Evolutionary conservation across 192 early-diverging fungal genomes (phyloP), one percentile per base, ranked within the genome.

Genomic region (Coemansia sp.): DNA sequence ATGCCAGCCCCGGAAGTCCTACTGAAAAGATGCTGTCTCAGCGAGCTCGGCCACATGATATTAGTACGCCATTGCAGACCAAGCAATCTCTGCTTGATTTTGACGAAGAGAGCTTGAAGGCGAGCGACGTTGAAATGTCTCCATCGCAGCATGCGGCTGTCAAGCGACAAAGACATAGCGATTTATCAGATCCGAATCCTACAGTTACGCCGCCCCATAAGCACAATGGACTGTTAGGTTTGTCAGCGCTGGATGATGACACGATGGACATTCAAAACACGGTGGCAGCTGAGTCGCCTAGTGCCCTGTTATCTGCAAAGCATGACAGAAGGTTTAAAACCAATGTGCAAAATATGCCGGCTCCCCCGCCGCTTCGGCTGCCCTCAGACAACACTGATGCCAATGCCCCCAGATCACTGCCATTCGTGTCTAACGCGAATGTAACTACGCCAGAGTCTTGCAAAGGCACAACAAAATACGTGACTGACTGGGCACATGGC

Each of bases 371-470:
- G 4, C 23, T 26, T 1, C 23, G 23, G 1, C 23, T 26, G 23
- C 4, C 23, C 23, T 26, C 23, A 1, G 23, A 26, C 23, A 4
- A 26, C 23, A 26, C 23, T 26, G 23, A 4, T 26, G 23, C 23
- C 23, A 26, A 26, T 26, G 1, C 23, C 23, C 4, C 23, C 23
- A 26, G 23, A 4, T 4, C 23, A 26, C 23, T 1, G 23, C 23
- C 23, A 26, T 26, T 4, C 4, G 23, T 4, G 23, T 26, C 23
- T 4, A 26, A 26, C 4, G 23, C 23, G 4, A 26, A 26, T 4
- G 23, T 61, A 61, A 74, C 71, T 6, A 74, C 71, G 7, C 71
- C 71, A 28, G 60, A 68, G 53, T 63, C 65, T 30, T 62, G 26
- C 11, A 23, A 13, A 13, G 21, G 55, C n/a, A 44, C 55, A 13